Evolutionary conservation across 805 yeast species (phyloP), one percentile per base, ranked within the genome.

Genomic region (Alloascoidea hylecoeti): DNA sequence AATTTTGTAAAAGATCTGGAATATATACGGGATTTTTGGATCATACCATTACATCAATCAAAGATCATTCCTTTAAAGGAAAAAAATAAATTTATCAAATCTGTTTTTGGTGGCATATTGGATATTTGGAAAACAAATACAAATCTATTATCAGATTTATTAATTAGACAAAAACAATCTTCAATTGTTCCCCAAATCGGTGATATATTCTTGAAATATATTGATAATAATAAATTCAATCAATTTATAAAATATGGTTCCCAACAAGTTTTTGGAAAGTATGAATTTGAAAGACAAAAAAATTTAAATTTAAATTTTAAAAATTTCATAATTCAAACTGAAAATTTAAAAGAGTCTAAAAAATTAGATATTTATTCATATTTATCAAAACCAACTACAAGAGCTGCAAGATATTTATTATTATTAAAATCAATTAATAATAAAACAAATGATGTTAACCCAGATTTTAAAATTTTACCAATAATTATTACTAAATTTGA

Each of bases 1-100:
- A 94, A 92, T 46, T 92, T 88, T 56, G 95, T 92, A 38, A 88
- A 85, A 59, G 95, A 92, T 51, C 64, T 92, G 50, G 98, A 92
- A 56, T 83, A 86, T 46, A 68, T 92, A 49, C 75, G 95, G 34
- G 97, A 92, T 54, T 85, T 81, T 46, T 92, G 95, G 75, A 88
- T 92, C 55, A 73, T 83, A 58, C 96, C 97, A 2, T 63, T 92
- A 40, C 68, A 94, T 4, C 85, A 81, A 46, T 78, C 92, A 0
- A 82, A 79, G 49, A 80, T 86, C 42, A 86, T 94, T 38, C 92
- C 95, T 1, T 86, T 81, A 38, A 67, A 78, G 40, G 89, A 94
- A 46, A 69, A 96, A 34, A 96, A 88, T 44, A 81, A 84, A 50
- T 89, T 92, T 51, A 81, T 89, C 18, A 70, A 89, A 40, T 82